Percentiles rank a stretch among this genome's conserved stretches.
Conservation (phyloP, 2,329 filamentous ascomycete species). For the Ceratocystis variospora region DNA sequence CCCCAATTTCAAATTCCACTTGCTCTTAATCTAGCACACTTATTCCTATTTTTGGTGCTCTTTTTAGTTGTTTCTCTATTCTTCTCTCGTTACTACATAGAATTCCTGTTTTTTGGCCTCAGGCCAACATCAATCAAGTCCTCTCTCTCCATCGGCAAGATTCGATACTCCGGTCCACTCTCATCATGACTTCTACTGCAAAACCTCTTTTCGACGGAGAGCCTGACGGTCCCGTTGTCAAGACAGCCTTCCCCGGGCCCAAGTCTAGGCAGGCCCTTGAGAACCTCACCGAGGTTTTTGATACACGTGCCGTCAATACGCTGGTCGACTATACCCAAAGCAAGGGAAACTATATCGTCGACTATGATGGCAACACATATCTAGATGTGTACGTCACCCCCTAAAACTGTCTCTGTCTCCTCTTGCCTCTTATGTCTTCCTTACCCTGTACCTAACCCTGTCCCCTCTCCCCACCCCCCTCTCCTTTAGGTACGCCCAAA, state of each 20-base stretch:
- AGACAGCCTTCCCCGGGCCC: conserved; percentile 59
- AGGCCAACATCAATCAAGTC: not conserved
- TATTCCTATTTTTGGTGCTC: not conserved
- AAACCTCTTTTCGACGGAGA: conserved; percentile 35
- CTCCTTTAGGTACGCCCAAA: conserved; percentile 52
- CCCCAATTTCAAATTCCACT: no score
- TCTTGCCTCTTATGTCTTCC: not conserved
- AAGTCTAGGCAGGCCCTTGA: conserved; percentile 54
- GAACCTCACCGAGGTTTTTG: conserved; percentile 65
- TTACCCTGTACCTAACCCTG: not conserved
- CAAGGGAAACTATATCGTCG: conserved; percentile 66
- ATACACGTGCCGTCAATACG: conserved; percentile 77
- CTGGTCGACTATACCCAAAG: conserved; percentile 61
- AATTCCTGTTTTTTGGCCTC: not conserved
- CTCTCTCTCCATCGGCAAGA: conserved; percentile 1
- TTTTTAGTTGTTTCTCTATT: not conserved
- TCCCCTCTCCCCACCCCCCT: no score
- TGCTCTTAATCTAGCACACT: not conserved
- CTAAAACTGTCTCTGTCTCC: not conserved
- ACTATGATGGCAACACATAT: conserved; percentile 56
- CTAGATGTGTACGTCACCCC: conserved; percentile 49
- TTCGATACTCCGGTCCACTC: conserved; percentile 16
- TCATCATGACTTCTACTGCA: conserved; percentile 22
- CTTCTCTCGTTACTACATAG: not conserved
- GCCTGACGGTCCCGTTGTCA: conserved; percentile 39